Percentiles rank a stretch among this genome's conserved stretches.
Evolutionary conservation across 169 alveolate genomes (phyloP).

Genomic region (Plasmodium yoelii): DNA sequence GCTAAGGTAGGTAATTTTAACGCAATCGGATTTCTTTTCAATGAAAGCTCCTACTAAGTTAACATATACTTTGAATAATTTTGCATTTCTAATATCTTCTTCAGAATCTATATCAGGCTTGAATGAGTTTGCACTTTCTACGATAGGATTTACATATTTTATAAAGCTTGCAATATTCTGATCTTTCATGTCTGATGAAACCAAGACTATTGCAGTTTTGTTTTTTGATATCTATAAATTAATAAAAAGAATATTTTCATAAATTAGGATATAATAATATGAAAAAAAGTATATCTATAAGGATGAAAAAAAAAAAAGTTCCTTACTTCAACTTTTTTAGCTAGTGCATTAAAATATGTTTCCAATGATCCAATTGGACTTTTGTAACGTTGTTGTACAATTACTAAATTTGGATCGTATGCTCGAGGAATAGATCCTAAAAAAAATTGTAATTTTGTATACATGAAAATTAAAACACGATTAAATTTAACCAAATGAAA

Average conservation of each 20-base stretch:
- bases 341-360: slow-evolving; percentile 46
- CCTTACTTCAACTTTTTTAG: slow-evolving; percentile 32
- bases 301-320: slow-evolving; percentile 8
- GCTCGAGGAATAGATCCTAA: slow-evolving; percentile 34
- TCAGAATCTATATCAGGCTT: slow-evolving; percentile 51
- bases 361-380: slow-evolving; percentile 31
- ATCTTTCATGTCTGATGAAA: slow-evolving; percentile 47
- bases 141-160: slow-evolving; percentile 24
- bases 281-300: background rate
- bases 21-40: slow-evolving; percentile 4
- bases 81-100: slow-evolving; percentile 10
- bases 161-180: slow-evolving; percentile 4
- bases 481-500: background rate
- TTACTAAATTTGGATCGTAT: slow-evolving; percentile 31
- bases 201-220: slow-evolving; percentile 24
- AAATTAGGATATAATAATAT: background rate
- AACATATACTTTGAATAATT: slow-evolving; percentile 4
- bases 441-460: background rate
- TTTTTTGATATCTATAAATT: slow-evolving; percentile 17
- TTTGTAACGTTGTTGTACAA: slow-evolving; percentile 52
- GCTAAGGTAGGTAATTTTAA: slow-evolving; percentile 42
- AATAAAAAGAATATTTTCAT: background rate
- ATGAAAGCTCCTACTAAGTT: slow-evolving; percentile 44
- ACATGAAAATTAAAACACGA: background rate
- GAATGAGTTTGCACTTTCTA: slow-evolving; percentile 27